Evolutionary conservation across 352 stramenopile genomes (phyloP).

Genomic region (Globisporangium irregulare): DNA sequence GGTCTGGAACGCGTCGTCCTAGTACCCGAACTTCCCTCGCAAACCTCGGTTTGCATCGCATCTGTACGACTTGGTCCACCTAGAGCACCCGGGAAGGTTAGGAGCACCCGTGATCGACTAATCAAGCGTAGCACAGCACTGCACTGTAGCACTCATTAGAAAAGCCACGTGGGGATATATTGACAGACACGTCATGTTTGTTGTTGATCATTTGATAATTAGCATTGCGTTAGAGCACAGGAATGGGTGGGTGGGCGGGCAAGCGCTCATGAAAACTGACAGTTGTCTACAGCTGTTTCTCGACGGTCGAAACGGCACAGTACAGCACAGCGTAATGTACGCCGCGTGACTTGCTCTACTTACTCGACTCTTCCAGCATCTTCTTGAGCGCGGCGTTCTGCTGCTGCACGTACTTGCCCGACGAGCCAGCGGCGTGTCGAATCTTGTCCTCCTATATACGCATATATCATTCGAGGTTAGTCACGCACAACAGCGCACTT

Average conservation of each 20-base stretch:
- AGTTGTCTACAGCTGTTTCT: not conserved
- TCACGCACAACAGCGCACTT: not conserved
- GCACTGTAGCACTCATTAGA: not conserved
- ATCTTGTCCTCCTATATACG: constrained; percentile 59
- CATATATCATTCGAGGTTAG: not conserved
- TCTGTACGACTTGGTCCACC: not conserved
- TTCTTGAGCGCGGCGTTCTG: constrained; percentile 70
- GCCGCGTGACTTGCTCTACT: constrained; percentile 2
- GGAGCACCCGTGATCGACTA: not conserved
- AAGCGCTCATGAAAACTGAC: not conserved
- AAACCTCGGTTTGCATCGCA: constrained; percentile 41
- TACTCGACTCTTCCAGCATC: constrained; percentile 38
- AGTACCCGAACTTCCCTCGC: constrained; percentile 61
- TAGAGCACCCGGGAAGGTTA: not conserved
- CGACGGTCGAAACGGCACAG: not conserved
- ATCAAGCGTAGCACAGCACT: not conserved
- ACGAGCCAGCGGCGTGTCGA: constrained; percentile 44
- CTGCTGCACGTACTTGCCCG: constrained; percentile 46
- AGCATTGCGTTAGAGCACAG: not conserved
- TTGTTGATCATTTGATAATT: not conserved
- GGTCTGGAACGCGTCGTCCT: constrained; percentile 45
- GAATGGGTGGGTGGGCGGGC: not conserved
- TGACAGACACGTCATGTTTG: not conserved
- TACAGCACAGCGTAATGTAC: not conserved
- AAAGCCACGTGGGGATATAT: not conserved